Base-by-base conservation (phyloP, 2,329 filamentous ascomycete species). In the Arthrinium phaeospermum region DNA sequence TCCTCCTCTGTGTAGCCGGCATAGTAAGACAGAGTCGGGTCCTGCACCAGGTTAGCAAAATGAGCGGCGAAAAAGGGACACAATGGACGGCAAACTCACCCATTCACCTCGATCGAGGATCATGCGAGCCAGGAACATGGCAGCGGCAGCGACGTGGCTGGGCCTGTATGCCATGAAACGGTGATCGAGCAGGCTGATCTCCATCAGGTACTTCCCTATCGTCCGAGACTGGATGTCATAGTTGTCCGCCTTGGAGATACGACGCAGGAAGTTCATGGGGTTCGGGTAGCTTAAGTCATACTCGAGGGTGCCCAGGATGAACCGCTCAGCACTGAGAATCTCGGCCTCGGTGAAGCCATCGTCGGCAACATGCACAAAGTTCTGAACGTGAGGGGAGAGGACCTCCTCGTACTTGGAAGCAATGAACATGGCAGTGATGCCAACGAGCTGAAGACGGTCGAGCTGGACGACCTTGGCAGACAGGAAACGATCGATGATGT, bases 401-500 rank as follows among this genome's bases (percentile, higher is more conserved):
- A 99, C 95, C 82, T 99, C 96, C 84, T 99, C 96, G 82, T 98
- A 99, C 86, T 99, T 99, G 80, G 96, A 97, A 16, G 96, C 96
- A 80, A 98, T 98, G 86, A 98, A 98, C 96, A 99, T 98, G 83
- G 96, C 96, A 34, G 96, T 98, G 79, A 98, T 95, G 79, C 96
- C 96, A 72, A 99, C 96, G 12, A 99, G 90, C 84, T 99, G 96
- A 7, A 99, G 91, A 74, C 95, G 95, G 82, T 98, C 96, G 67
- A 99, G 91, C 84, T 97, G 94, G 67, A 99, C 96, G 45, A 98
- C 93, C 87, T 98, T 98, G 80, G 92, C 91, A 0, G 96, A 98
- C 67, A 99, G 90, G 87, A 98, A 99, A 73, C 96, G 95, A 82
- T 99, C 96, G 81, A 98, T 97, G 82, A 98, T 95, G 89, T 98